These are phyloP conservation scores for Calonectria ilicicola DNA, from an alignment of 2,329 filamentous ascomycete species.

Conservation along the genomic window DNA sequence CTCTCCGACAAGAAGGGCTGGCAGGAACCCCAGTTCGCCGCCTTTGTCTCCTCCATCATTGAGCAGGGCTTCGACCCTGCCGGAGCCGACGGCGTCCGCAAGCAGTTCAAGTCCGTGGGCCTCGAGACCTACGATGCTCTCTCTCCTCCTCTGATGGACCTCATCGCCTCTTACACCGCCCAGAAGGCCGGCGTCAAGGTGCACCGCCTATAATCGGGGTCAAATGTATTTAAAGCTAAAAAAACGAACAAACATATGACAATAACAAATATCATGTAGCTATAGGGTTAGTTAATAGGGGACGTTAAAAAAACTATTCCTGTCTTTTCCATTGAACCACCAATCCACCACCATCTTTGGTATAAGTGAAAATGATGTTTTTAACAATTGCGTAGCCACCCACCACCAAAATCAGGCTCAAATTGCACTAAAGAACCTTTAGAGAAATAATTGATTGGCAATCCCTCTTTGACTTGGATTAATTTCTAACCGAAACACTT, in stretches of 20 bases:
- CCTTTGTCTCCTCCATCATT: slow-evolving; percentile 75
- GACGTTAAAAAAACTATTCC: slow-evolving; percentile 5
- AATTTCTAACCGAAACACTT: too few species aligned
- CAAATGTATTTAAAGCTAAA: neutral
- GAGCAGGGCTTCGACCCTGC: slow-evolving; percentile 73
- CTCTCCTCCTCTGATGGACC: slow-evolving; percentile 73
- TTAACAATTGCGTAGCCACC: neutral
- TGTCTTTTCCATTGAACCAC: neutral
- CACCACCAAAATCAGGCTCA: neutral
- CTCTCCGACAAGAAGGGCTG: slow-evolving; percentile 71
- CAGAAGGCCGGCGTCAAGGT: slow-evolving; percentile 52
- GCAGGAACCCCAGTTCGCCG: slow-evolving; percentile 79
- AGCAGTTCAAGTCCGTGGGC: slow-evolving; percentile 64
- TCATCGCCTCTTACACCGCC: slow-evolving; percentile 66
- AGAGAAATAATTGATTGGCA: too few species aligned
- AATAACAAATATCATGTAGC: slow-evolving; percentile 12
- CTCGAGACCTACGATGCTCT: slow-evolving; percentile 73
- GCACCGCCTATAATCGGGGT: slow-evolving; percentile 8
- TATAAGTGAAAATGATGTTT: neutral
- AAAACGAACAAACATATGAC: neutral
- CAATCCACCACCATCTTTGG: neutral
- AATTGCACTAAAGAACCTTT: neutral
- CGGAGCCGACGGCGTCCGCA: slow-evolving; percentile 66
- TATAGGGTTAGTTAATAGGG: slow-evolving; percentile 6
- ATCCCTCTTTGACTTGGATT: too few species aligned